Evolutionary conservation across 1,139 yeast genomes (phyloP).

Genomic region (Sugiyamaella neomexicana): DNA sequence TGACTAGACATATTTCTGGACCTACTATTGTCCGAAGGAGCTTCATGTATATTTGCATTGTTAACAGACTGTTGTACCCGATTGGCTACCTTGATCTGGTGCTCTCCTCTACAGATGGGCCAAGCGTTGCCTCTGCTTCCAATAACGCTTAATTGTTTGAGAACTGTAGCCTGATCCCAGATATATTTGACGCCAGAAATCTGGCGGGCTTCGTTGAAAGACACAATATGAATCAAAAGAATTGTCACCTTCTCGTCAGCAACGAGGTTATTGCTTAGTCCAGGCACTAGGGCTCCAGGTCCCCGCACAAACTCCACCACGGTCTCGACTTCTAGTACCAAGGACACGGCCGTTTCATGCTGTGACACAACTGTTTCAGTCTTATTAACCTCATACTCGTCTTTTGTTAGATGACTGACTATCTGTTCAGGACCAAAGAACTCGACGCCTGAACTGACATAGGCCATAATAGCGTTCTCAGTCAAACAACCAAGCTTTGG

Average conservation of each 20-base stretch:
- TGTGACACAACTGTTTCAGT: slow-evolving; percentile 26
- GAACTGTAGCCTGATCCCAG: slow-evolving; percentile 39
- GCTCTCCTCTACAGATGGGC: slow-evolving; percentile 35
- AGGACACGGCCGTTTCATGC: slow-evolving; percentile 25
- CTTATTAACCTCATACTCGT: slow-evolving; percentile 27
- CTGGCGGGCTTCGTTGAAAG: slow-evolving; percentile 23
- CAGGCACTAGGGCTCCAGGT: slow-evolving; percentile 34
- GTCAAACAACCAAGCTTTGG: slow-evolving; percentile 26
- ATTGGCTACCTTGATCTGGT: slow-evolving; percentile 24
- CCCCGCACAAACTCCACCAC: slow-evolving; percentile 33
- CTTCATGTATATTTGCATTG: neutral
- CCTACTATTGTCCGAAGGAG: neutral
- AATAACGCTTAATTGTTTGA: slow-evolving; percentile 36
- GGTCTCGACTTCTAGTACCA: slow-evolving; percentile 34
- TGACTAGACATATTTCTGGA: neutral
- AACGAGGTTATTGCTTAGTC: slow-evolving; percentile 33
- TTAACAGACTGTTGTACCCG: neutral
- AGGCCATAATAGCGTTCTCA: slow-evolving; percentile 25
- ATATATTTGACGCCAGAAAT: slow-evolving; percentile 29
- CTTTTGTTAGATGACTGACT: slow-evolving; percentile 27
- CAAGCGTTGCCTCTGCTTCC: slow-evolving; percentile 36
- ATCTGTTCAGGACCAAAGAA: slow-evolving; percentile 27
- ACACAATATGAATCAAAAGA: slow-evolving; percentile 32
- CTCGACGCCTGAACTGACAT: slow-evolving; percentile 31
- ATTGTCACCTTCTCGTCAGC: slow-evolving; percentile 33